These are phyloP conservation scores for Fragaria nilgerrensis DNA, from an alignment of 306 rosid genomes.

Conservation along the genomic window DNA sequence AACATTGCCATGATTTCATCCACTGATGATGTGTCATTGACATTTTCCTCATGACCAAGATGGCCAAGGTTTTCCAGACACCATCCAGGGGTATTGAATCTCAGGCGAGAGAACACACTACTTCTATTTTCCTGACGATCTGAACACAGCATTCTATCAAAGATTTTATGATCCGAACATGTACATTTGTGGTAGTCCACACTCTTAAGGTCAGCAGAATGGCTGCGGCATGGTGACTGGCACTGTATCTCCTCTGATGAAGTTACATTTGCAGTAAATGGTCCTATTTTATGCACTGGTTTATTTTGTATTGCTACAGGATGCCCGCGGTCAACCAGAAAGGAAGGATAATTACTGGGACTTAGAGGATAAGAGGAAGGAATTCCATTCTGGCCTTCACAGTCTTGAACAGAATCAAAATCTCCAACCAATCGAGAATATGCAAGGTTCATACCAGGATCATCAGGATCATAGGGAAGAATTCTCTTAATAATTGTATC, in stretches of 20 bases:
- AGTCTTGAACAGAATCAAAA: slow-evolving; percentile 20
- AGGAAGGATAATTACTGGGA: slow-evolving; percentile 24
- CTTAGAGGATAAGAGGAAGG: slow-evolving; percentile 24
- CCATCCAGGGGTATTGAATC: not conserved
- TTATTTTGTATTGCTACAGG: slow-evolving; percentile 27
- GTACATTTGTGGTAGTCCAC: not conserved
- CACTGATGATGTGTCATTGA: slow-evolving; percentile 33
- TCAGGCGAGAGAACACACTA: slow-evolving; percentile 7
- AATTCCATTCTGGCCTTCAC: slow-evolving; percentile 14
- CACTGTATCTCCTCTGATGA: slow-evolving; percentile 19
- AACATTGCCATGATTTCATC: slow-evolving; percentile 53
- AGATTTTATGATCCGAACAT: slow-evolving; percentile 24
- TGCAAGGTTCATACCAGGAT: slow-evolving; percentile 15
- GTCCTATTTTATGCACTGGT: slow-evolving; percentile 29
- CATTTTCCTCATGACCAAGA: slow-evolving; percentile 14
- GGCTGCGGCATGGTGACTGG: not conserved
- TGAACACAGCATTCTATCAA: slow-evolving; percentile 8
- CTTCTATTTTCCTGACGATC: not conserved
- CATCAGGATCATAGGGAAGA: not conserved
- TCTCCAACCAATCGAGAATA: slow-evolving; percentile 12
- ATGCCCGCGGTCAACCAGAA: slow-evolving; percentile 18
- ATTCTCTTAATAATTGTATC: not conserved
- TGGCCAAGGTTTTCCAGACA: not conserved
- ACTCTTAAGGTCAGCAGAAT: not conserved
- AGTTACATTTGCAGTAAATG: slow-evolving; percentile 15